Conservation (phyloP, 2,329 filamentous ascomycete genomes). For the Colletotrichum tamarilloi region DNA sequence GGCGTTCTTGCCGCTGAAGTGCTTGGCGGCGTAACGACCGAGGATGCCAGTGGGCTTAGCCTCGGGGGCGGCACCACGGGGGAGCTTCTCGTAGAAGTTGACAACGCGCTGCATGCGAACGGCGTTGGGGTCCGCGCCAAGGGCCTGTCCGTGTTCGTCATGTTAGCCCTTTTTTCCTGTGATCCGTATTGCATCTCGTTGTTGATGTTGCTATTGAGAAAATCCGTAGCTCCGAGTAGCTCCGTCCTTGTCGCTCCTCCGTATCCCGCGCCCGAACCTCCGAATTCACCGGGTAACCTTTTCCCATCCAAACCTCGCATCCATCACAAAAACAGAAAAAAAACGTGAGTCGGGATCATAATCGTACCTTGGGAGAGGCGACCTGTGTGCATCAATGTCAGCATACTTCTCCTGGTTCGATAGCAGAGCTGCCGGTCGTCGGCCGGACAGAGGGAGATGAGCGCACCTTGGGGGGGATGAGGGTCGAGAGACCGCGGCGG, state of each 20-base stretch:
- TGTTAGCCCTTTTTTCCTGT: slow-evolving; percentile 48
- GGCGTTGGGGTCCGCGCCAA: slow-evolving; percentile 95
- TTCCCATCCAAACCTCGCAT: slow-evolving; percentile 13
- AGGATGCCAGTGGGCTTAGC: slow-evolving; percentile 84
- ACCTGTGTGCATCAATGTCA: slow-evolving; percentile 62
- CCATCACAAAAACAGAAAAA: neutral
- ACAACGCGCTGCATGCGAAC: slow-evolving; percentile 98
- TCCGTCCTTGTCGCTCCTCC: slow-evolving; percentile 5
- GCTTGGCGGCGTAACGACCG: slow-evolving; percentile 87
- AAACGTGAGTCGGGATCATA: slow-evolving; percentile 5
- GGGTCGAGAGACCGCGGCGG: slow-evolving; percentile 93
- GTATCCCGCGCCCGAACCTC: slow-evolving; percentile 8
- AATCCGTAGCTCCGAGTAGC: slow-evolving; percentile 20
- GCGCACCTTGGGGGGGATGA: slow-evolving; percentile 97
- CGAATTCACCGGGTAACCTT: slow-evolving; percentile 3
- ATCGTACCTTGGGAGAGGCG: slow-evolving; percentile 84
- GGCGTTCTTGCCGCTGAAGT: slow-evolving; percentile 92
- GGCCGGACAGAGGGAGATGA: slow-evolving; percentile 37
- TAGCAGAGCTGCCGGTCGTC: neutral
- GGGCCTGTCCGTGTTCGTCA: slow-evolving; percentile 70
- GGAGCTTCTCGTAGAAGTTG: slow-evolving; percentile 98
- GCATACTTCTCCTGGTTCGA: neutral
- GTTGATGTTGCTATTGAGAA: neutral
- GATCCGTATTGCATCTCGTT: slow-evolving; percentile 6
- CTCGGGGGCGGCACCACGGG: slow-evolving; percentile 89